phyloP scores from a whole-genome alignment of 495 filamentous ascomycete genomes.

The Pseudoneurospora amorphoporcata region DNA sequence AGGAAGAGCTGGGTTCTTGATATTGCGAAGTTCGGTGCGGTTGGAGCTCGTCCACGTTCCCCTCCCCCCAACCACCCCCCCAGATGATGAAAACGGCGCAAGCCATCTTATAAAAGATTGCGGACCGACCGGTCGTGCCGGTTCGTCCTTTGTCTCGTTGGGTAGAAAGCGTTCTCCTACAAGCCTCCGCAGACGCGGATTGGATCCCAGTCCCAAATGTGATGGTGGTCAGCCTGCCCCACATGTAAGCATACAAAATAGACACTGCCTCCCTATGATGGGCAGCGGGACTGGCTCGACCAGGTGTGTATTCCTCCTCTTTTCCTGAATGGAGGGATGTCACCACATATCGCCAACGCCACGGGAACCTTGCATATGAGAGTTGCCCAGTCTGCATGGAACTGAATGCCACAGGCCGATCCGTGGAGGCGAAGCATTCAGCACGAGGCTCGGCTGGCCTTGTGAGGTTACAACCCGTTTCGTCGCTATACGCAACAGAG shows the following conservation, averaged over 20 bases:
- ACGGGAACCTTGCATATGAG: background rate
- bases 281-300: background rate
- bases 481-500: background rate
- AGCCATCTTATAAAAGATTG: background rate
- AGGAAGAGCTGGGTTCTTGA: background rate
- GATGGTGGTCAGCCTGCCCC: background rate
- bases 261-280: background rate
- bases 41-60: background rate
- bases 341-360: background rate
- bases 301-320: background rate
- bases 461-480: background rate
- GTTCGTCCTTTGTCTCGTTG: background rate
- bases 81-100: background rate
- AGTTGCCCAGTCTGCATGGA: background rate
- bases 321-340: background rate
- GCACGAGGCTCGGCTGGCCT: background rate
- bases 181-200: background rate
- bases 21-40: background rate
- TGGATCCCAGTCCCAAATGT: background rate
- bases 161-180: background rate
- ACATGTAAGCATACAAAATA: background rate
- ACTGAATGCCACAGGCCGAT: background rate
- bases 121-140: background rate
- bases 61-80: background rate
- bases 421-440: background rate